Base-by-base conservation (phyloP, 305 asterid genomes). In the Caryopteris hybrid region DNA sequence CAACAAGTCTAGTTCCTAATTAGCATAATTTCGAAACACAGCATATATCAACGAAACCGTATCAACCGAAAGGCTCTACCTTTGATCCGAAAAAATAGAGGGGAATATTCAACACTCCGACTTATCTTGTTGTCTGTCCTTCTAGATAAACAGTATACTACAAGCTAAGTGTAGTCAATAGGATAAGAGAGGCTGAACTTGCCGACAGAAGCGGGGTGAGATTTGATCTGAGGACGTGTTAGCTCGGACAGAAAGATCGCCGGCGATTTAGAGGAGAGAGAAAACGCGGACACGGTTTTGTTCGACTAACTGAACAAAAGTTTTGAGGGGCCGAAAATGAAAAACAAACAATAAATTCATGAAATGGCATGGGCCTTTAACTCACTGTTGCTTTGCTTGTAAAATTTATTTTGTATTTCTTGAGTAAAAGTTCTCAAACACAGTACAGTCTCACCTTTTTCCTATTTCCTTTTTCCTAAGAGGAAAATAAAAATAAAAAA, bases 201-300 rank as follows among this genome's bases (percentile, higher is more conserved):
- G 74, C 45, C 67, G 71, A 23, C 46, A 3, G 71, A 71, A 66
- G 8, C 25, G 68, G 68, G 53, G 45, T 50, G 73, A 29, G 74
- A 54, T 39, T 66, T 53, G 66, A 76, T 59, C 72, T 17, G 64
- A 70, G 74, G n/a, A n/a, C n/a, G n/a, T 52, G 67, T 67, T 48
- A 39, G 67, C 25, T 23, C 50, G 17, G 75, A 47, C 54, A 60
- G 57, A 66, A 42, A 69, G 62, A 39, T 78, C 75, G 79, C 83
- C 83, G 76, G 76, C 76, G 76, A 80, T 74, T 71, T 66, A 71
- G 73, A 74, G 78, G 56, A 17, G 22, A 74, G 76, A 68, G 84
- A 75, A 77, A 54, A 52, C 36, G 47, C 4, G 58, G 61, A 70
- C 76, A 65, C 76, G 76, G 76, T 70, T 70, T 61, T 76, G 76